Evolutionary conservation across 1,139 yeast genomes (phyloP), one percentile per base, ranked within the genome.

Genomic region (Hyphopichia wangnamkhiaoensis): DNA sequence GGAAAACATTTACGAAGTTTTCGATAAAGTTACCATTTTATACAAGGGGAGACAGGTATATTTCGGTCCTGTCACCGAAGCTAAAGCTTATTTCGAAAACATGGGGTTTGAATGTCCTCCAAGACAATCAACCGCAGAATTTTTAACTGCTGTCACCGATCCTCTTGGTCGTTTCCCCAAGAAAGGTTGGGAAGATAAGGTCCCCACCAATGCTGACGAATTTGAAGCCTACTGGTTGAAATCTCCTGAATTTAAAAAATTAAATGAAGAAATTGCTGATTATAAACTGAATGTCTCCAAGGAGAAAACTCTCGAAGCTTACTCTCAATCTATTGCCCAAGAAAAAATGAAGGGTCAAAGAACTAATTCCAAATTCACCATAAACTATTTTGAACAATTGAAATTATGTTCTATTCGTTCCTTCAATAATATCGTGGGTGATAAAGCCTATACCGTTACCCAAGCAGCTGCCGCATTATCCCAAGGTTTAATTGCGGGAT

Each of bases 81-180:
- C 76, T 1, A 68, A 65, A 48, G 50, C 45, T 5, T 72, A 57
- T 49, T 72, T 72, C 39, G 52, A 58, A 34, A 53, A 54, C 13
- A 59, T 71, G 69, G 78, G 78, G 4, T 73, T 58, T 43, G 52
- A 70, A 12, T 82, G 85, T 50, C 81, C 83, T 18, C 66, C 72
- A 16, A 79, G 93, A 57, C 86, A 82, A 61, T 80, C 91, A 5
- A 81, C 89, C 5, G 50, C 52, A 10, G 54, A 49, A 27, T 49
- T 40, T 43, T 52, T 55, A 53, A 87, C 95, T 2, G 80, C 94
- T 1, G 68, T 87, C 36, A 84, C 95, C 3, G 82, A 82, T 51
- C 91, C 95, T 6, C 62, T 71, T 4, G 94, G 84, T 58, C 76
- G 94, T 60, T 61, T 68, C n/a, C 61, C 76, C 5, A 62, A 62